phyloP scores from a whole-genome alignment of 2,329 filamentous ascomycete genomes.

The Aspergillus carbonarius region DNA sequence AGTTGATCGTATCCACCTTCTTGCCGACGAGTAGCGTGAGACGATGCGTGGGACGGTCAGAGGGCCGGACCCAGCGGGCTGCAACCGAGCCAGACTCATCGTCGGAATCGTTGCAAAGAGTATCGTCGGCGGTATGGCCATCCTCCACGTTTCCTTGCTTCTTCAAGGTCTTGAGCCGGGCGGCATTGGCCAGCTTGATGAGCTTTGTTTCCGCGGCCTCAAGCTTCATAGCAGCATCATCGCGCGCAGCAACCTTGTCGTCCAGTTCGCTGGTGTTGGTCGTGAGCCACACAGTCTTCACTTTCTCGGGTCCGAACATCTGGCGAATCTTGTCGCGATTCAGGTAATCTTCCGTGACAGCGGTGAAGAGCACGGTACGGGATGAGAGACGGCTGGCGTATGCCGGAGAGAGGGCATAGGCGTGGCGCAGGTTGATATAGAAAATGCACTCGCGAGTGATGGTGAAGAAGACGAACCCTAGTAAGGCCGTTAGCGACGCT shows the following conservation, averaged over 20 bases:
- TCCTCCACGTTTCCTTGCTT: constrained; percentile 50
- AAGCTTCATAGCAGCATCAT: constrained; percentile 75
- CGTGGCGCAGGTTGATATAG: constrained; percentile 90
- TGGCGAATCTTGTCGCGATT: constrained; percentile 72
- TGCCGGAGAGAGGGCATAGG: constrained; percentile 80
- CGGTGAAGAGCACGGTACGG: constrained; percentile 83
- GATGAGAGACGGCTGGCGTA: constrained; percentile 86
- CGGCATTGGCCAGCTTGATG: constrained; percentile 73
- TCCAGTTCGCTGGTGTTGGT: constrained; percentile 75
- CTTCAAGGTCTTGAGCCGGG: constrained; percentile 66
- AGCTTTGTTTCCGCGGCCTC: constrained; percentile 86
- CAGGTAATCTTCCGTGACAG: constrained; percentile 76
- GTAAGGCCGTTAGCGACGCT: neutral
- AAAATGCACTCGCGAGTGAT: constrained; percentile 85
- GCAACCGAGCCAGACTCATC: constrained; percentile 69
- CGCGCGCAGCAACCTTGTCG: constrained; percentile 76
- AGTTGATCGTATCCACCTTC: constrained; percentile 93
- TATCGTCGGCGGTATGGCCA: constrained; percentile 32
- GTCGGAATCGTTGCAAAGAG: constrained; percentile 55
- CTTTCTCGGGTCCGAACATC: constrained; percentile 74
- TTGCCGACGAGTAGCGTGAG: constrained; percentile 71
- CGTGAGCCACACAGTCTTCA: constrained; percentile 81
- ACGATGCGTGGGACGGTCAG: constrained; percentile 75
- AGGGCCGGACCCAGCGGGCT: constrained; percentile 69
- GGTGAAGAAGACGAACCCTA: constrained; percentile 79